phyloP scores from a whole-genome alignment of 2,329 filamentous ascomycete genomes.

The Aspergillus hortae region DNA sequence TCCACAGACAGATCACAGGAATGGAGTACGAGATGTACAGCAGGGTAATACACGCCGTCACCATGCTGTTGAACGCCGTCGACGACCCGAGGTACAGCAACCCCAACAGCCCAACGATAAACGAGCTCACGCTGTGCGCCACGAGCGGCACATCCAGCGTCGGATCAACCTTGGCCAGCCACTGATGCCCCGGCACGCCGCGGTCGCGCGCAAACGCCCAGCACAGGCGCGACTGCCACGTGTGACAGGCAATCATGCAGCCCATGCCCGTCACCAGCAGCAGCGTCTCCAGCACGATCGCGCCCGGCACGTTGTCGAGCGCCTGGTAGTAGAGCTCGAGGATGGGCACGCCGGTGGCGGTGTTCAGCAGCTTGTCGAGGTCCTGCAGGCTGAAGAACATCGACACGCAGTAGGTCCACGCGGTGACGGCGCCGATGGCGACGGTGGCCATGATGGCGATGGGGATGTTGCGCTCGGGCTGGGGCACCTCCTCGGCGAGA shows the following conservation, averaged over 20 bases:
- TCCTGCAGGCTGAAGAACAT: conserved; percentile 51
- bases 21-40: conserved; percentile 49
- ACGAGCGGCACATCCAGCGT: conserved; percentile 44
- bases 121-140: conserved; percentile 44
- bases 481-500: conserved; percentile 50
- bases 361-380: conserved; percentile 38
- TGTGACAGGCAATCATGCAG: conserved; percentile 47
- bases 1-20: conserved; percentile 45
- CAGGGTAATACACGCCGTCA: conserved; percentile 45
- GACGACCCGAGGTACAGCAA: conserved; percentile 46
- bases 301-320: conserved; percentile 40
- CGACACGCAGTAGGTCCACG: conserved; percentile 45
- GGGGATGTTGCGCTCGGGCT: conserved; percentile 48
- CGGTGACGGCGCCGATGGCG: conserved; percentile 41
- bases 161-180: conserved; percentile 39
- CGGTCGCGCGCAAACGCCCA: conserved; percentile 53
- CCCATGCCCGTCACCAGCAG: conserved; percentile 48
- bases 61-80: conserved; percentile 43
- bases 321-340: conserved; percentile 48
- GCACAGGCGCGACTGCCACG: conserved; percentile 50
- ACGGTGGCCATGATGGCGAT: conserved; percentile 52
- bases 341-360: conserved; percentile 46
- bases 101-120: conserved; percentile 46
- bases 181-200: conserved; percentile 44
- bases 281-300: conserved; percentile 45